Evolutionary conservation across 2,329 filamentous ascomycete genomes (phyloP).

Genomic region (Neoascochyta sp.): DNA sequence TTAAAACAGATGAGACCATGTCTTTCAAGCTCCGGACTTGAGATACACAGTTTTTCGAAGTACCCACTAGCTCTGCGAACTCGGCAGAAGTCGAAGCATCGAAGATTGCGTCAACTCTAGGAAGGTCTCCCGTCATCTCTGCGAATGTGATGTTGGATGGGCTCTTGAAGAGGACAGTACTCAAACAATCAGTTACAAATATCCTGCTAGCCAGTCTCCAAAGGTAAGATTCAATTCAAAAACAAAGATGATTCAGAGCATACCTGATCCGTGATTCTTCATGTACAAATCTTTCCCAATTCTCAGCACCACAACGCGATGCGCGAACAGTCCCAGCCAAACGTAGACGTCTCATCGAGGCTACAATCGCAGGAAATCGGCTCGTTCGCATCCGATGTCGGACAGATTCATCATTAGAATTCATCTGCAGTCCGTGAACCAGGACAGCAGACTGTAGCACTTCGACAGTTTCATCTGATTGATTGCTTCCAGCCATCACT

Average conservation of each 20-base stretch:
- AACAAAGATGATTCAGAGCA: neutral
- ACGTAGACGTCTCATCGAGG: slow-evolving; percentile 5
- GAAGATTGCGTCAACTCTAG: slow-evolving; percentile 9
- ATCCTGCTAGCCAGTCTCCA: slow-evolving; percentile 1
- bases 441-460: slow-evolving; percentile 11
- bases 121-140: slow-evolving; percentile 8
- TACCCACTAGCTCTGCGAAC: neutral
- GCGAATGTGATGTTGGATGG: slow-evolving; percentile 6
- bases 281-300: slow-evolving; percentile 10
- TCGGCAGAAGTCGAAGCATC: slow-evolving; percentile 8
- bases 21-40: slow-evolving; percentile 2
- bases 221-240: neutral
- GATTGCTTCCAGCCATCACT: neutral
- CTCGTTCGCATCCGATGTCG: slow-evolving; percentile 6
- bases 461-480: slow-evolving; percentile 1
- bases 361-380: slow-evolving; percentile 6
- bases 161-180: slow-evolving; percentile 11
- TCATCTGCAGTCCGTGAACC: slow-evolving; percentile 6
- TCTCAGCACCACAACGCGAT: neutral
- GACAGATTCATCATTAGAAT: slow-evolving; percentile 5
- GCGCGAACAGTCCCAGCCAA: neutral
- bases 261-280: slow-evolving; percentile 10
- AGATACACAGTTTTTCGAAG: neutral
- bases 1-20: slow-evolving; percentile 1
- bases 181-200: slow-evolving; percentile 6